phyloP scores from a whole-genome alignment of 2,329 filamentous ascomycete genomes.

The Fusarium phyllophilum region DNA sequence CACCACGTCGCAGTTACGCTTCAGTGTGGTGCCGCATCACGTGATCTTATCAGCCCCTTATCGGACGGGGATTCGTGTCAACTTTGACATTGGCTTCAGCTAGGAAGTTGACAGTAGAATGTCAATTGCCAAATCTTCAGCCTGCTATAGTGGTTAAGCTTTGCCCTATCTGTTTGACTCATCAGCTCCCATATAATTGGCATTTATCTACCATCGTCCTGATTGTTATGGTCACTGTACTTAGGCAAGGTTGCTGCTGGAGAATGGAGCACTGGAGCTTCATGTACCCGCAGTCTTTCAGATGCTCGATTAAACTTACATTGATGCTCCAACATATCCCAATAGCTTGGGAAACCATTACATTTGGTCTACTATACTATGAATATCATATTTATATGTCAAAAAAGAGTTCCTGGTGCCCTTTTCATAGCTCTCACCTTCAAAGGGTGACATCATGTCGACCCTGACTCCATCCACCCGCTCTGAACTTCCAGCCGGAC shows the following conservation, averaged over 20 bases:
- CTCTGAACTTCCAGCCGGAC: conserved; percentile 24
- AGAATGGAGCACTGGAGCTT: conserved; percentile 14
- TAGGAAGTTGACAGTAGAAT: neutral
- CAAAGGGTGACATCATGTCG: conserved; percentile 37
- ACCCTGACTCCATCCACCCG: conserved; percentile 32
- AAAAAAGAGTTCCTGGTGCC: neutral
- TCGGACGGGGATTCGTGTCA: conserved; percentile 43
- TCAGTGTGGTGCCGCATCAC: conserved; percentile 47
- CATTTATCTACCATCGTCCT: neutral
- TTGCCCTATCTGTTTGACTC: neutral
- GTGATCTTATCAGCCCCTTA: conserved; percentile 48
- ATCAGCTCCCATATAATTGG: neutral
- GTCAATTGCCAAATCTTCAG: neutral
- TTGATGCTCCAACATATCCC: neutral
- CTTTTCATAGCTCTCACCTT: conserved; percentile 1
- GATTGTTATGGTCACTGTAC: neutral
- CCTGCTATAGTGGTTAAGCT: neutral
- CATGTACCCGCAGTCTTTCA: conserved; percentile 4
- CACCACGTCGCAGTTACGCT: conserved; percentile 54
- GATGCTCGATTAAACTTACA: neutral
- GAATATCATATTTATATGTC: neutral
- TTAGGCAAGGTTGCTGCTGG: neutral
- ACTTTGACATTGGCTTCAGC: conserved; percentile 28
- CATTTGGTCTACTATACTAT: accelerated
- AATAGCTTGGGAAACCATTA: accelerated